phyloP scores from a whole-genome alignment of 495 filamentous ascomycete genomes.

The Delitschia confertaspora region DNA sequence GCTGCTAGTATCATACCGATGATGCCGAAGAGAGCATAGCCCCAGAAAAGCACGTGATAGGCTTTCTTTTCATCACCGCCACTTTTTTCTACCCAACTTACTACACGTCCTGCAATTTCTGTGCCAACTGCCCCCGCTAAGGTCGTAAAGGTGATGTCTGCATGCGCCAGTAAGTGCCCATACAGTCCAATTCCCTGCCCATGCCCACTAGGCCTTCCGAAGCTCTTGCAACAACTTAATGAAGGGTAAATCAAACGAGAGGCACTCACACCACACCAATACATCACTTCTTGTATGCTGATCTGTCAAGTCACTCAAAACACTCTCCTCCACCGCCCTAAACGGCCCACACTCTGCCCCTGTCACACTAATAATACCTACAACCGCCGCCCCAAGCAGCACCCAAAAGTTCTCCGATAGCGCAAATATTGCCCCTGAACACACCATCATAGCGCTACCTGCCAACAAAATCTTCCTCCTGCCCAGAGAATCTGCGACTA shows the following conservation, averaged over 20 bases:
- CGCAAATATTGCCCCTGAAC: constrained; percentile 60
- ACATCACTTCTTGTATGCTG: constrained; percentile 40
- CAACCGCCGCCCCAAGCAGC: constrained; percentile 59
- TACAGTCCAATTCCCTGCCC: constrained; percentile 51
- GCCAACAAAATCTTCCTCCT: constrained; percentile 54
- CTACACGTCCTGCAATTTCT: constrained; percentile 56
- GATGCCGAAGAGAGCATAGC: constrained; percentile 59
- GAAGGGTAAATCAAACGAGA: constrained; percentile 43
- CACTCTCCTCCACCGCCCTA: constrained; percentile 82
- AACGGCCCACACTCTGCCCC: constrained; percentile 49
- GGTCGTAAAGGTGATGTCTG: constrained; percentile 53
- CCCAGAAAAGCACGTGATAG: constrained; percentile 61
- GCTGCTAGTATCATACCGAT: constrained; percentile 55
- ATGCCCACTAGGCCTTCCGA: constrained; percentile 65
- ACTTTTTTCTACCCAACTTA: constrained; percentile 42
- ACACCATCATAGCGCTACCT: constrained; percentile 59
- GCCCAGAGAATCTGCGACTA: constrained; percentile 66
- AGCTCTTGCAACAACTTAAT: constrained; percentile 74
- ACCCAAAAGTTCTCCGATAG: constrained; percentile 65
- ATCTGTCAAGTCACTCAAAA: constrained; percentile 62
- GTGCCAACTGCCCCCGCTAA: constrained; percentile 57
- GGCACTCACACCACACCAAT: constrained; percentile 38
- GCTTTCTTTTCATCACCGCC: constrained; percentile 48
- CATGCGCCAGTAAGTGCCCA: constrained; percentile 74
- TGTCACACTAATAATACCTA: constrained; percentile 77